These are phyloP conservation scores for Aspergillus latus DNA, from an alignment of 2,329 filamentous ascomycete species.

Conservation along the genomic window DNA sequence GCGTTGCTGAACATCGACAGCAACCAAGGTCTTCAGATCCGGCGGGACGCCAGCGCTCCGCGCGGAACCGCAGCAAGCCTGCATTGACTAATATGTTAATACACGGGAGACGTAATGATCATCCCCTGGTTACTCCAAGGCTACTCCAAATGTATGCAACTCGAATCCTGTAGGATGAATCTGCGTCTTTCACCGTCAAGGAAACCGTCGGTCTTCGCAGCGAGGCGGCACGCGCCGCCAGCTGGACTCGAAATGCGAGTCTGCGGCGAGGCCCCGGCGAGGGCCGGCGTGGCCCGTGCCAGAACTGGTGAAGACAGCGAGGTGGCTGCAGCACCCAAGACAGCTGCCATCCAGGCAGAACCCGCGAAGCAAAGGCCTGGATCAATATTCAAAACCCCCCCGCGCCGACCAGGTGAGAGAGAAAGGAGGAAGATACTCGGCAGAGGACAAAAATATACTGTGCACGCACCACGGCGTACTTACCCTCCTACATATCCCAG, in stretches of 20 bases:
- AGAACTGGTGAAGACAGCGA: neutral
- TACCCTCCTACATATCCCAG: too few relatives aligned
- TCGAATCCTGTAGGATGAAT: neutral
- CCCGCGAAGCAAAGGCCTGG: too few relatives aligned
- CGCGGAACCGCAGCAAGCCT: too few relatives aligned
- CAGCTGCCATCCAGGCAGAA: neutral
- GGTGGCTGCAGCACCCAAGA: neutral
- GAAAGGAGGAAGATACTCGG: too few relatives aligned
- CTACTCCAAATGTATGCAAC: neutral
- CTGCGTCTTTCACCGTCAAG: neutral
- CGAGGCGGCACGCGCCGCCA: neutral
- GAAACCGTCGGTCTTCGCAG: neutral
- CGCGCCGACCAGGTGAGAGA: too few relatives aligned
- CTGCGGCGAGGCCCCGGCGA: too few relatives aligned
- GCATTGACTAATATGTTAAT: too few relatives aligned
- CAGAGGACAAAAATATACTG: neutral
- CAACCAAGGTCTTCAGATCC: too few relatives aligned
- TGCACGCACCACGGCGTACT: neutral
- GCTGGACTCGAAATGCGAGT: neutral
- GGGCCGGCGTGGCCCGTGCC: neutral
- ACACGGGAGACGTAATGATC: too few relatives aligned
- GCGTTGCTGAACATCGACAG: too few relatives aligned
- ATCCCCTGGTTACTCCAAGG: too few relatives aligned
- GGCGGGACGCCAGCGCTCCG: too few relatives aligned
- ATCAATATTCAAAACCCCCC: neutral